Evolutionary conservation across 352 stramenopile genomes (phyloP), one percentile per base, ranked within the genome.

Genomic region (Phytophthora macrochlamydospora): DNA sequence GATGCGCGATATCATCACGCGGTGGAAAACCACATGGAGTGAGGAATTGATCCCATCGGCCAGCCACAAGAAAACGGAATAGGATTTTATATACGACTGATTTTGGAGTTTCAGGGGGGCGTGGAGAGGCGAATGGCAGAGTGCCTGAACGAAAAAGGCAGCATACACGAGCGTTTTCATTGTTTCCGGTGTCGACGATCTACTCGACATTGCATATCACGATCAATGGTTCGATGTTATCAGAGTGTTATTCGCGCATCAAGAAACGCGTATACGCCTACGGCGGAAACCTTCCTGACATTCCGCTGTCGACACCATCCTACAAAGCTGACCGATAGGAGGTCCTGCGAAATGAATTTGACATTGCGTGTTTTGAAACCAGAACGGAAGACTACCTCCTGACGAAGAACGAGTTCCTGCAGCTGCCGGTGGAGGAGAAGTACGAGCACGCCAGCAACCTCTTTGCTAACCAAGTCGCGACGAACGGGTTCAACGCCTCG

Each of bases 71-170:
- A 62, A 13, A 56, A 55, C n/a, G 58, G 50, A 18, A 62, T 66
- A 13, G 45, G 0, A n/a, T 66, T 71, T 43, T 71, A 71, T 52
- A n/a, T 60, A 32, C 30, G 42, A n/a, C 24, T 64, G 24, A 29
- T 64, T 13, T 69, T 54, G 62, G 48, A 56, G 46, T 71, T 71
- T 45, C 63, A 71, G 28, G 4, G 42, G 5, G 44, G 7, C 7
- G 42, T 66, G 1, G 63, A 66, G 40, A 31, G 5, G 13, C 48
- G 44, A 3, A 61, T 71, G 53, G 56, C 44, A 7, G 18, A 24
- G 18, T 24, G 18, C 18, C 18, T 0, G 18, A 24, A 24, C 18
- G 18, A 24, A 24, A 24, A 24, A 24, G 18, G 18, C 18, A 24
- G n/a, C n/a, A n/a, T n/a, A n/a, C 0, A 24, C 18, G 18, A 24